phyloP scores from a whole-genome alignment of 352 stramenopile genomes.

The Pythium dissotocum region DNA sequence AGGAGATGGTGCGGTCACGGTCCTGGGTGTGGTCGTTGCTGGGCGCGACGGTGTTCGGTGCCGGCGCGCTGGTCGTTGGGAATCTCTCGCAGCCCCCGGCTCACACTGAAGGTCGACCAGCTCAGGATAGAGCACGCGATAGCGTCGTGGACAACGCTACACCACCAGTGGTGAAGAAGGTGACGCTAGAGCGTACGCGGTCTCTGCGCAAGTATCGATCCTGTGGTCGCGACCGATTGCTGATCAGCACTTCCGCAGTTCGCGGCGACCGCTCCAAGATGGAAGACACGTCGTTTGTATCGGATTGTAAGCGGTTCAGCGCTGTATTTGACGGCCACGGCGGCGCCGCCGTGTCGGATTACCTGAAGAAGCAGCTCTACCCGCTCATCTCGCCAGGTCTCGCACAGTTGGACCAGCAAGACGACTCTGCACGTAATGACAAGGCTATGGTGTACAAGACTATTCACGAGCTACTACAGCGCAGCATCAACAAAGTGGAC shows the following conservation, averaged over 20 bases:
- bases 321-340: conserved; percentile 87
- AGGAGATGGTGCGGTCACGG: conserved; percentile 9
- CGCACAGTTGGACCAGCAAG: conserved; percentile 41
- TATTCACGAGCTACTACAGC: conserved; percentile 42
- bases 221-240: conserved; percentile 28
- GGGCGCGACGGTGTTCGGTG: conserved; percentile 25
- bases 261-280: conserved; percentile 75
- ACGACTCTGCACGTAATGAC: conserved; percentile 25
- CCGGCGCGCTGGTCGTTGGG: conserved; percentile 15
- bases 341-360: conserved; percentile 63
- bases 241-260: conserved; percentile 73
- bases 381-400: conserved; percentile 52
- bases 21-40: conserved; percentile 16
- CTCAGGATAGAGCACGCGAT: not conserved
- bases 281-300: conserved; percentile 85
- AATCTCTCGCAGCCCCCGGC: not conserved
- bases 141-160: not conserved
- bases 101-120: not conserved
- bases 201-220: conserved; percentile 23
- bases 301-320: conserved; percentile 75
- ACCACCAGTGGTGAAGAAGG: conserved; percentile 9
- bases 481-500: conserved; percentile 55
- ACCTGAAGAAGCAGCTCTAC: conserved; percentile 66
- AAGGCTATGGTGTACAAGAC: conserved; percentile 34
- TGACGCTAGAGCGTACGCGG: conserved; percentile 1